Evolutionary conservation across 2,329 filamentous ascomycete genomes (phyloP).

Genomic region (Phialophora macrospora): DNA sequence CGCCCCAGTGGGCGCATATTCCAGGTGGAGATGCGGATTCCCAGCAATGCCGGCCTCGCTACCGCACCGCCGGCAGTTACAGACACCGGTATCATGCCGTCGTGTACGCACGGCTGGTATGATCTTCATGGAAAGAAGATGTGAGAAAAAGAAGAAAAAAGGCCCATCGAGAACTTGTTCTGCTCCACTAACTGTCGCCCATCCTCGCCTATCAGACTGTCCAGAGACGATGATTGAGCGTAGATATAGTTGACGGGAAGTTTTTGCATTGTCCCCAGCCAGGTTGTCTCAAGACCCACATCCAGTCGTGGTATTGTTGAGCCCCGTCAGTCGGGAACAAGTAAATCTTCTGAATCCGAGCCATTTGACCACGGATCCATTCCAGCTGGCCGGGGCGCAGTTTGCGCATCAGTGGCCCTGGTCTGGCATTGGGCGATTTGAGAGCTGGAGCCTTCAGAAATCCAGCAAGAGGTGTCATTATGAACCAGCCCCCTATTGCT

Average conservation of each 20-base stretch:
- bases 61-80: neutral
- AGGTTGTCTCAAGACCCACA: conserved; percentile 3
- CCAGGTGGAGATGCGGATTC: neutral
- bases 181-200: neutral
- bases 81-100: neutral
- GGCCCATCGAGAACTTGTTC: neutral
- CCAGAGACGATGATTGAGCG: conserved; percentile 6
- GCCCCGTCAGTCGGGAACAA: conserved; percentile 15
- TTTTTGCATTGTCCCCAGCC: neutral
- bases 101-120: neutral
- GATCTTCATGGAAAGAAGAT: neutral
- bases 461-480: conserved; percentile 28
- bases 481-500: conserved; percentile 33
- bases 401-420: conserved; percentile 21
- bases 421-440: neutral
- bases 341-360: conserved; percentile 33
- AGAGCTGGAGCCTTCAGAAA: conserved; percentile 20
- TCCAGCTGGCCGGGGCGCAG: conserved; percentile 28
- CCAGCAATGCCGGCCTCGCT: neutral
- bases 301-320: conserved; percentile 7
- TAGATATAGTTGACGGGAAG: neutral
- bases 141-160: neutral
- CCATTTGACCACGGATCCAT: conserved; percentile 28
- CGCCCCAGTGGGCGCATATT: neutral
- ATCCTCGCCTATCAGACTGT: neutral